phyloP scores from a whole-genome alignment of 768 basidiomycete genomes.

The Zangia roseola region DNA sequence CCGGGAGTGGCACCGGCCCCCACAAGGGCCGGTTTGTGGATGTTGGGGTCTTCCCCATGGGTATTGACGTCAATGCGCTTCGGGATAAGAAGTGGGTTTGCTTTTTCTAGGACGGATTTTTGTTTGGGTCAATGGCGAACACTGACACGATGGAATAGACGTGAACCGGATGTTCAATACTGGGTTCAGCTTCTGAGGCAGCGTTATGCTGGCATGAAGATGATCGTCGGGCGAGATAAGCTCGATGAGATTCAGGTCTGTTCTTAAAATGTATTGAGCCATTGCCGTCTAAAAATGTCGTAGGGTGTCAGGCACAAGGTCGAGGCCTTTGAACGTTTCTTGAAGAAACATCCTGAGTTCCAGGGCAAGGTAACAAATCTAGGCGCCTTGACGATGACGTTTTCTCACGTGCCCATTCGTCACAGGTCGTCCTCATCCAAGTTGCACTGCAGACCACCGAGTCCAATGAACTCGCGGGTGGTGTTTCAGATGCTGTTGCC shows the following conservation, averaged over 20 bases:
- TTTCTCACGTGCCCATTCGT: not conserved
- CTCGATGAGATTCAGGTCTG: conserved; percentile 72
- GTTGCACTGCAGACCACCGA: conserved; percentile 83
- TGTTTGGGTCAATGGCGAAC: not conserved
- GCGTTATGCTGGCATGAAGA: conserved; percentile 82
- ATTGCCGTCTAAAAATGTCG: not conserved
- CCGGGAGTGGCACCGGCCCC: not conserved
- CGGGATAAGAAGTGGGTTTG: conserved; percentile 59
- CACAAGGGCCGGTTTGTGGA: conserved; percentile 65
- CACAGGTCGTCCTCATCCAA: conserved; percentile 79
- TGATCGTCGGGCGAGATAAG: conserved; percentile 87
- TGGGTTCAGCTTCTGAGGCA: conserved; percentile 81
- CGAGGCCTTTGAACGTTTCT: conserved; percentile 77
- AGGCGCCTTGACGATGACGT: too few species aligned
- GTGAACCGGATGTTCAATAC: conserved; percentile 74
- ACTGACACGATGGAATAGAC: conserved; percentile 37
- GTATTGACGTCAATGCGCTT: conserved; percentile 74
- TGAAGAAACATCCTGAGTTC: conserved; percentile 77
- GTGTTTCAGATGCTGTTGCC: conserved; percentile 69
- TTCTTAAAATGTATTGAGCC: not conserved
- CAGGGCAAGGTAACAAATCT: conserved; percentile 57
- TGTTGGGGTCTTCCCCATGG: conserved; percentile 88
- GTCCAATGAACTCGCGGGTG: conserved; percentile 69
- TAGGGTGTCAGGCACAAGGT: conserved; percentile 81
- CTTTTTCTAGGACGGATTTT: conserved; percentile 4